phyloP scores from a whole-genome alignment of 148 eudicot genomes.

The Spergularia bocconei region DNA sequence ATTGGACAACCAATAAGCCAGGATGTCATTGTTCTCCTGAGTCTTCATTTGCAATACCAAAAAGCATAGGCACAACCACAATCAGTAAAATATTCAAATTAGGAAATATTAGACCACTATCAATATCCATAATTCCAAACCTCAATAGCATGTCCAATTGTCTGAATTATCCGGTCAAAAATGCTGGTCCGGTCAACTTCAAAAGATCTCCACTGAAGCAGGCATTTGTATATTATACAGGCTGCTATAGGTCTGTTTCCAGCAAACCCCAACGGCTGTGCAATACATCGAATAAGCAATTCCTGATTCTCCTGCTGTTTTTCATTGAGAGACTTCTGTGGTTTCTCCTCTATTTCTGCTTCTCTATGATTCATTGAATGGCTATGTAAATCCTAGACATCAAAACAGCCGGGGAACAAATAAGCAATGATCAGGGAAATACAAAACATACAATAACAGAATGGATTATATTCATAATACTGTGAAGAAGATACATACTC shows the following conservation, averaged over 20 bases:
- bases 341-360: constrained; percentile 78
- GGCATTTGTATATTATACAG: constrained; percentile 88
- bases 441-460: not conserved
- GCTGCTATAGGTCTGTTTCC: constrained; percentile 90
- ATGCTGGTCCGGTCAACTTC: constrained; percentile 95
- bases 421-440: not conserved
- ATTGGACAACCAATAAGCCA: constrained; percentile 97
- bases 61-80: not conserved
- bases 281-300: constrained; percentile 66
- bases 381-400: constrained; percentile 74
- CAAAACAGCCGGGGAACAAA: not conserved
- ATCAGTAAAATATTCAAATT: constrained; percentile 1
- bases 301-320: constrained; percentile 96
- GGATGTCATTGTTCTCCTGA: constrained; percentile 82
- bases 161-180: constrained; percentile 88
- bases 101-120: constrained; percentile 4
- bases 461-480: not conserved
- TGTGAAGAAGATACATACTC: constrained; percentile 9
- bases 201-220: constrained; percentile 97
- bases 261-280: constrained; percentile 75
- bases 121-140: constrained; percentile 34
- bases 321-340: constrained; percentile 94
- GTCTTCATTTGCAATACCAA: constrained; percentile 36
- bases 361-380: constrained; percentile 70
- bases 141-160: constrained; percentile 92